Evolutionary conservation across 1,139 yeast species (phyloP), one percentile per base, ranked within the genome.

Genomic region (Debaryomyces psychrophilus): DNA sequence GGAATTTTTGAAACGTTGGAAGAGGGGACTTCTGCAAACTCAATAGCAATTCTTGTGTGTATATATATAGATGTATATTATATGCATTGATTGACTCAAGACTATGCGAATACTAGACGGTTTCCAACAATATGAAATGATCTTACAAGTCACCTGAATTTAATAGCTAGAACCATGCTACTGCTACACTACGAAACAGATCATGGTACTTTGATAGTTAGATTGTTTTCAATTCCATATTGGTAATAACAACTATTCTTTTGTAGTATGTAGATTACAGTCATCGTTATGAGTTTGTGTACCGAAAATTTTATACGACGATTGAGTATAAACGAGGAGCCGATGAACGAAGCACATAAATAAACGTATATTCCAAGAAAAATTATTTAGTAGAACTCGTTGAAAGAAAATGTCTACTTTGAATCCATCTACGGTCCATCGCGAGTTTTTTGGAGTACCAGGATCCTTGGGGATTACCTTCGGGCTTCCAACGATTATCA

Each of bases 371-470:
- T 4, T 20, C 11, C 14, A 12, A 11, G 5, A 14, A 28, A n/a
- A 28, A 26, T 2, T 12, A 5, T 5, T 6, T n/a, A 3, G 4
- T 7, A 11, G 29, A 5, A 26, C 2, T 5, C 29, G 2, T 28
- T 12, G 3, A 15, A 15, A 34, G 57, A 27, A 12, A 5, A 39
- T 55, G 62, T 31, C 55, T 17, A 53, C 43, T 44, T 66, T 89
- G 54, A 92, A 92, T 60, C 97, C 97, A 3, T 64, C 56, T 39
- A 89, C 97, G 0, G 73, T 66, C 8, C 81, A 83, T 44, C 71
- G 71, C 49, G 98, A 93, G 65, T 93, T 93, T 65, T 74, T 77
- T 29, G 99, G 99, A 0, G 67, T 79, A 7, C 65, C 79, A 0
- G 99, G 99, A 3, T 90, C 95, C 0, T 41, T 82, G 3, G 78